Evolutionary conservation across 225 moss, liverwort and hornwort genomes (phyloP).

Genomic region (Marchantia polymorpha): DNA sequence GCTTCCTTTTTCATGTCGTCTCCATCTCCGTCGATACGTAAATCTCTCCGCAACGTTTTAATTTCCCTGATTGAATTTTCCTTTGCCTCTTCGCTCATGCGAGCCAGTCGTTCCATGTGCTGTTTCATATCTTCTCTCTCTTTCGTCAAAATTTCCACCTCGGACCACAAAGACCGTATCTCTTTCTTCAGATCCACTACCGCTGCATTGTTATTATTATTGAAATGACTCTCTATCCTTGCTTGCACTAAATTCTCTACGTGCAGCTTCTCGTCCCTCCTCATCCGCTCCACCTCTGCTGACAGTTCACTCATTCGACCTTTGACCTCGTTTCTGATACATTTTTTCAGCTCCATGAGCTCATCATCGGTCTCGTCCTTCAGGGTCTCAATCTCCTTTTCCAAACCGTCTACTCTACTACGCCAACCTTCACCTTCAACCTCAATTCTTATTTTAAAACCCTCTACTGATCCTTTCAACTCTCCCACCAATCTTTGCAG

Average conservation of each 20-base stretch:
- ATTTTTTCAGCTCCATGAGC: conserved; percentile 72
- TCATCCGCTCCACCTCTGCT: conserved; percentile 70
- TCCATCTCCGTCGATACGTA: conserved; percentile 34
- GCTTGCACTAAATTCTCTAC: conserved; percentile 63
- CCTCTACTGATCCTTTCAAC: conserved; percentile 80
- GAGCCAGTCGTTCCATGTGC: conserved; percentile 61
- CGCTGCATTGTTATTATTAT: conserved; percentile 42
- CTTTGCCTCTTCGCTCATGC: conserved; percentile 54
- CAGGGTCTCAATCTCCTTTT: conserved; percentile 79
- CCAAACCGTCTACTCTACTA: conserved; percentile 73
- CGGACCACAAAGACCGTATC: conserved; percentile 73
- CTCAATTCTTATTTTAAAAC: conserved; percentile 84
- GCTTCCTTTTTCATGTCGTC: conserved; percentile 51
- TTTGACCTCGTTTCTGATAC: conserved; percentile 74
- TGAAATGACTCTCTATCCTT: conserved; percentile 61
- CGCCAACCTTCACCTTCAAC: conserved; percentile 92
- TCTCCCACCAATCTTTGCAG: conserved; percentile 79
- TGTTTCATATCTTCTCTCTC: conserved; percentile 72
- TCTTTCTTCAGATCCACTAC: conserved; percentile 74
- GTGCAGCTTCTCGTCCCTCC: conserved; percentile 75
- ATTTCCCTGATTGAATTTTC: conserved; percentile 61
- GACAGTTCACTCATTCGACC: conserved; percentile 66
- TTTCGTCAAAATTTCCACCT: conserved; percentile 74
- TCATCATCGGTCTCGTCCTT: conserved; percentile 91
- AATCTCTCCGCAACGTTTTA: conserved; percentile 34